phyloP scores from a whole-genome alignment of 768 basidiomycete genomes.

The Boletus subcaerulescens region DNA sequence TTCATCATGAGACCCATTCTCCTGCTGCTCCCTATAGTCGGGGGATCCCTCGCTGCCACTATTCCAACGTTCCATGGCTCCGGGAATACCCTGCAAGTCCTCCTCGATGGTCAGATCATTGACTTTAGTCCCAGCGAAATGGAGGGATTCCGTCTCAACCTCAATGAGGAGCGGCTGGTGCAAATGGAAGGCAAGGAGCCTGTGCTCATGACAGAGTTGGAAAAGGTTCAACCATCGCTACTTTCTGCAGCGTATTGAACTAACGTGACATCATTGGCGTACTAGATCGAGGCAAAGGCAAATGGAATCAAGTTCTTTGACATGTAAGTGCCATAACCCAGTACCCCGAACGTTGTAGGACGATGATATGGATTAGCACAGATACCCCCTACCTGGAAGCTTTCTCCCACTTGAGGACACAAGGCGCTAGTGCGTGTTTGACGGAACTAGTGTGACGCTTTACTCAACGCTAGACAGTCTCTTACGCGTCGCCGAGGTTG shows the following conservation, averaged over 20 bases:
- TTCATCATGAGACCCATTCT: slow-evolving; percentile 12
- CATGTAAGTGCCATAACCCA: slow-evolving; percentile 48
- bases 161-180: slow-evolving; percentile 70
- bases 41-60: slow-evolving; percentile 21
- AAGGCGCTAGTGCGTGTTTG: slow-evolving; percentile 37
- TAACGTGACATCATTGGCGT: background rate
- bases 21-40: slow-evolving; percentile 17
- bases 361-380: slow-evolving; percentile 47
- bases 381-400: slow-evolving; percentile 64
- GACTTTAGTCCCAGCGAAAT: slow-evolving; percentile 17
- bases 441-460: background rate
- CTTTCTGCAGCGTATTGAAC: background rate
- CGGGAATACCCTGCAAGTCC: slow-evolving; percentile 15
- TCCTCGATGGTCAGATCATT: slow-evolving; percentile 27
- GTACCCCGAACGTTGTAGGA: background rate
- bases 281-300: slow-evolving; percentile 73
- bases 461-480: slow-evolving; percentile 33
- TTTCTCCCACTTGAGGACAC: slow-evolving; percentile 35
- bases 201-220: slow-evolving; percentile 83
- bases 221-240: slow-evolving; percentile 55
- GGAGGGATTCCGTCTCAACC: slow-evolving; percentile 65
- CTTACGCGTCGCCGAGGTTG: slow-evolving; percentile 58
- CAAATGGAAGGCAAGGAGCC: slow-evolving; percentile 69
- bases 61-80: slow-evolving; percentile 8
- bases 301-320: slow-evolving; percentile 84